Evolutionary conservation across 106 monocot genomes (phyloP).

Genomic region (Phalaenopsis equestris): DNA sequence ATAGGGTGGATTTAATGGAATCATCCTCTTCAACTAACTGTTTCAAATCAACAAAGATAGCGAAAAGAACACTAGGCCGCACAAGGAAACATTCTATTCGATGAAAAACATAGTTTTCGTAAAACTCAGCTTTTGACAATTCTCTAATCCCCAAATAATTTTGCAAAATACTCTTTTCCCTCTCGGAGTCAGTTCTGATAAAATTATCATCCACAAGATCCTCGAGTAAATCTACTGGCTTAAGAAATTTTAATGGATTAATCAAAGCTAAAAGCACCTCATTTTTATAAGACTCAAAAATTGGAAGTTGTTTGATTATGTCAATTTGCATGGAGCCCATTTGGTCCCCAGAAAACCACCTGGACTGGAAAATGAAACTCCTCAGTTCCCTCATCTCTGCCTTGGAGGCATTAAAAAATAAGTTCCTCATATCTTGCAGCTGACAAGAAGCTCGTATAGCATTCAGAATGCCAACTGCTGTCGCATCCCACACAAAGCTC

Average conservation of each 20-base stretch:
- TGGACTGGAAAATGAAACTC: constrained; percentile 89
- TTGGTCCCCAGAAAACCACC: constrained; percentile 73
- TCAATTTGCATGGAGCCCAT: constrained; percentile 43
- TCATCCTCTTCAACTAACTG: constrained; percentile 51
- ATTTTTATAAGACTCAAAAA: constrained; percentile 74
- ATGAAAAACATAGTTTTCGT: constrained; percentile 56
- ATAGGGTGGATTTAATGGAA: constrained; percentile 37
- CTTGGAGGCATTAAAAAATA: constrained; percentile 57
- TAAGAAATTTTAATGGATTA: constrained; percentile 77
- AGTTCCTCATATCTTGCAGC: constrained; percentile 24
- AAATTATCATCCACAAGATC: constrained; percentile 82
- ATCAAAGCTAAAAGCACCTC: constrained; percentile 46
- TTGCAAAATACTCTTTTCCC: constrained; percentile 65
- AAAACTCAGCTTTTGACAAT: constrained; percentile 72
- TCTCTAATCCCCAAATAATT: constrained; percentile 53
- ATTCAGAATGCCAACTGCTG: constrained; percentile 74
- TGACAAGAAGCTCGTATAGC: constrained; percentile 48
- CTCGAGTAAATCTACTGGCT: constrained; percentile 67
- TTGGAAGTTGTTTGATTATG: constrained; percentile 73
- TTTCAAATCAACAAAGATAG: constrained; percentile 67
- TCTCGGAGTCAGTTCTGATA: constrained; percentile 67
- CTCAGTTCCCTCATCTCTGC: constrained; percentile 82
- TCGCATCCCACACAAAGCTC: constrained; percentile 74
- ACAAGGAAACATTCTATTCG: constrained; percentile 56
- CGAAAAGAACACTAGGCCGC: constrained; percentile 41